Evolutionary conservation across 352 stramenopile species (phyloP), one percentile per base, ranked within the genome.

Genomic region (Elongisporangium undulatum): DNA sequence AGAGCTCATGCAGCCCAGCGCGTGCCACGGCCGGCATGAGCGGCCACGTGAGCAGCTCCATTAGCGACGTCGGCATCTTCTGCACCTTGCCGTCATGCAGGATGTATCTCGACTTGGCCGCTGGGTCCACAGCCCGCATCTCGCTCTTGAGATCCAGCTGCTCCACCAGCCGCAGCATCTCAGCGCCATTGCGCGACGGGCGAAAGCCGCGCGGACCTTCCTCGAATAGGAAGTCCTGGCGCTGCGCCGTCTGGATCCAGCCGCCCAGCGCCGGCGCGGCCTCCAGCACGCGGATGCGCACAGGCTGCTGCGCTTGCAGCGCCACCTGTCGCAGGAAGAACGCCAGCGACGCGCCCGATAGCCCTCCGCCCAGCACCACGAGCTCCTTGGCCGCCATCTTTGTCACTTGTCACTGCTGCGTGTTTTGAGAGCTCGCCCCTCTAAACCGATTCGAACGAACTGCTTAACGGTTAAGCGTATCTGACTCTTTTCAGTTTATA

Each of bases 161-260:
- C 67, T 95, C 85, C 22, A 95, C 78, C 15, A 96, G 74, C 2
- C 79, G 78, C 61, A 96, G 67, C 71, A 95, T 92, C 66, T 95
- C 83, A 48, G 85, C 72, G 22, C 88, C 88, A 45, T 93, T 95
- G 59, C 83, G 82, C 45, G 82, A 92, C 22, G 88, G 88, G 0
- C 88, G 83, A 53, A 96, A 95, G 53, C 85, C 85, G 56, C 88
- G 72, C 48, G 88, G 88, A 0, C 88, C 88, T 58, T 89, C 75
- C 63, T 96, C 88, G 59, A 96, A 94, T 17, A 95, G 52, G 49
- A 92, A 92, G 13, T 65, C 75, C n/a, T 77, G 63, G 20, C 65
- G 63, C 53, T 67, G 66, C 13, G 79, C 79, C 8, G 86, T 93
- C 19, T 72, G 75, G 59, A 95, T 73, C 82, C 84, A 92, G 19